A percentile compares a stretch with the other conserved stretches of the same genome.
phyloP scores from a whole-genome alignment of 371 early-diverging fungal genomes.

The Apophysomyces trapeziformis region DNA sequence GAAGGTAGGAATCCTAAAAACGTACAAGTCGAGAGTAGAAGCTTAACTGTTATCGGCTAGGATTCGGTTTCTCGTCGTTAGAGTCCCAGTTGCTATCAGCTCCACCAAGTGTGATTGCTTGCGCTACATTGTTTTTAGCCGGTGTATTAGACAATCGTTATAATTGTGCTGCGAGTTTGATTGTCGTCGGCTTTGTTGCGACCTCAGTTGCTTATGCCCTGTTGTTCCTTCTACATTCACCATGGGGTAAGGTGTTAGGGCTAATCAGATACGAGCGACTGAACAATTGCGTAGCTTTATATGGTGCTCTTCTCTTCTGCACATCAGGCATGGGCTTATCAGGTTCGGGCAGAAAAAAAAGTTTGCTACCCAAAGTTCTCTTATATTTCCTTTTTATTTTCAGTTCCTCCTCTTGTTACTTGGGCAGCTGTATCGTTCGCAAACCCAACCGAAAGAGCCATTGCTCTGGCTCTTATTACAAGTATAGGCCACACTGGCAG shows the following conservation, averaged over 20 bases:
- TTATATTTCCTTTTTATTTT: not conserved
- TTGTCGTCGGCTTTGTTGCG: slow-evolving; percentile 26
- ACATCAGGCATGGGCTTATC: slow-evolving; percentile 18
- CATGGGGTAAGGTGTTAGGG: slow-evolving; percentile 26
- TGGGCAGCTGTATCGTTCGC: slow-evolving; percentile 32
- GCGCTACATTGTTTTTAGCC: slow-evolving; percentile 24
- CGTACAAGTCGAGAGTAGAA: no score
- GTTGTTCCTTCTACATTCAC: slow-evolving; percentile 21
- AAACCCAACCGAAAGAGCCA: slow-evolving; percentile 31
- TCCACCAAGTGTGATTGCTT: slow-evolving; percentile 30
- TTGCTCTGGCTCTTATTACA: slow-evolving; percentile 30
- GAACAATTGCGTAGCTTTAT: slow-evolving; percentile 17
- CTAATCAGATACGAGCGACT: not conserved
- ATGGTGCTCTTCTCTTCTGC: slow-evolving; percentile 21
- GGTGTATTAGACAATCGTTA: slow-evolving; percentile 32
- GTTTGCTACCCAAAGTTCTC: not conserved
- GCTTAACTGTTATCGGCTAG: not conserved
- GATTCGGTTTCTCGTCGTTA: slow-evolving; percentile 29
- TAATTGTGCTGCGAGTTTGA: slow-evolving; percentile 21
- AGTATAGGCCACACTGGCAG: slow-evolving; percentile 32
- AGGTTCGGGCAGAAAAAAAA: slow-evolving; percentile 34
- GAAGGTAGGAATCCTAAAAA: slow-evolving; percentile 11
- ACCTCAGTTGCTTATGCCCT: slow-evolving; percentile 25
- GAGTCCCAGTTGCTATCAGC: slow-evolving; percentile 39
- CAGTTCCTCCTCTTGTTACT: slow-evolving; percentile 30